These are phyloP conservation scores for Cercospora sp. DNA, from an alignment of 2,329 filamentous ascomycete species.

Conservation along the genomic window DNA sequence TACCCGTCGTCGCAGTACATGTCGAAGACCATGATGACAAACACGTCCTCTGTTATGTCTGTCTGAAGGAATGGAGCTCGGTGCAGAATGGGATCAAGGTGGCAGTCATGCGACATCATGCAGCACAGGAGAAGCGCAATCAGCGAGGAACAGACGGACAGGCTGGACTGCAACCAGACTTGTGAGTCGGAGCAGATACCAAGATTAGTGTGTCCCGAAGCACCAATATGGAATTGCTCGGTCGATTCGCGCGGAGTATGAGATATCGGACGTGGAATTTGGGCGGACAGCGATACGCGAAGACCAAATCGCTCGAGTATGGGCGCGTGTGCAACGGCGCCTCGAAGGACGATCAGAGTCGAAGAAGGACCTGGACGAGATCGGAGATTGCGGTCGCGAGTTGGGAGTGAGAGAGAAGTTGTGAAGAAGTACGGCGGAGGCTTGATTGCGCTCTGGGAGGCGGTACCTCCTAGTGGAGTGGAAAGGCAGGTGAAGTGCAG, in stretches of 20 bases:
- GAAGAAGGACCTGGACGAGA: not conserved
- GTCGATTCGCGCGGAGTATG: not conserved
- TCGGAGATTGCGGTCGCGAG: not conserved
- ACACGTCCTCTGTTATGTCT: slow-evolving; percentile 20
- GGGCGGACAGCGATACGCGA: not conserved
- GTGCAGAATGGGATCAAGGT: not conserved
- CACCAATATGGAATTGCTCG: not conserved
- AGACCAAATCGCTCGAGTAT: not conserved
- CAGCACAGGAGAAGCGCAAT: not conserved
- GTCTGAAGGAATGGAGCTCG: not conserved
- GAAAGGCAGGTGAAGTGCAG: not conserved
- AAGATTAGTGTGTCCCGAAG: not conserved
- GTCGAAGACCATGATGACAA: slow-evolving; percentile 14
- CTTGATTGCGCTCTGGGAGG: not conserved
- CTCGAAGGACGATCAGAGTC: not conserved
- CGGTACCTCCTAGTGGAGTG: not conserved
- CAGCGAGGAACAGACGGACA: not conserved
- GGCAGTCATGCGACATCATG: not conserved
- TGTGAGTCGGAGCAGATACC: not conserved
- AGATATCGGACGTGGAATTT: not conserved
- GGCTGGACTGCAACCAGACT: not conserved
- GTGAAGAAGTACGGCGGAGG: not conserved
- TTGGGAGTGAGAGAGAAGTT: not conserved
- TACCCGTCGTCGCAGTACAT: slow-evolving; percentile 9
- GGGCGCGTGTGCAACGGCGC: not conserved